Base-by-base conservation (phyloP, 179 eudicot species). In the Spinacia oleracea region DNA sequence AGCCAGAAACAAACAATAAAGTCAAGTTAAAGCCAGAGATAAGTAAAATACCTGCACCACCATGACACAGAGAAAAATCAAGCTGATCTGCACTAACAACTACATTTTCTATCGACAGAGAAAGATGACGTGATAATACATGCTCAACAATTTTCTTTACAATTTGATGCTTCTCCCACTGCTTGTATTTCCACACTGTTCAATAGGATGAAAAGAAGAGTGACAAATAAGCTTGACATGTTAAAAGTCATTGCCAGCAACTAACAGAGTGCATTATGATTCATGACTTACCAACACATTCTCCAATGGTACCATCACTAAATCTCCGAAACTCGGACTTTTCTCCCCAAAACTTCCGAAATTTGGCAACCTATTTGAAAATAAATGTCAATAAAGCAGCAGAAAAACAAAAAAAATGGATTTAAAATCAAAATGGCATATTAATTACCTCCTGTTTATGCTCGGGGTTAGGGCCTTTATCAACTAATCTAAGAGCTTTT, bases 341-440 rank as follows among this genome's bases (percentile, higher is more conserved):
- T 6, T 89, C 92, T 60, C 98, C 99, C 99, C 99, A 96, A 83
- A 96, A 96, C 82, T 89, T 90, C 64, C 93, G 85, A 76, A 87
- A 96, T 66, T 80, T 89, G 64, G 80, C 50, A 85, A 88, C 96
- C 98, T 96, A 81, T 20, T 76, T 18, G 6, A 32, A 78, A 73
- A 48, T 32, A 59, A 31, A 76, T 38, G 83, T 45, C 74, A 59
- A 45, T 70, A 51, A 32, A 78, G 74, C 42, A 45, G 50, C 72
- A 48, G 31, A 20, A 60, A 59, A 53, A 60, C 31, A 46, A 68
- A 74, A 63, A 74, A 59, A 65, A 27, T 32, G 51, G 50, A 77
- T 27, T 50, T 31, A 45, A 35, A 63, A 72, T 43, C 31, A 14
- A 16, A 73, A 62, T 23, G 66, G 45, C 50, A 58, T 7, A 70